Evolutionary conservation across 2,329 filamentous ascomycete species (phyloP).

Genomic region (Fusarium bulbicola): DNA sequence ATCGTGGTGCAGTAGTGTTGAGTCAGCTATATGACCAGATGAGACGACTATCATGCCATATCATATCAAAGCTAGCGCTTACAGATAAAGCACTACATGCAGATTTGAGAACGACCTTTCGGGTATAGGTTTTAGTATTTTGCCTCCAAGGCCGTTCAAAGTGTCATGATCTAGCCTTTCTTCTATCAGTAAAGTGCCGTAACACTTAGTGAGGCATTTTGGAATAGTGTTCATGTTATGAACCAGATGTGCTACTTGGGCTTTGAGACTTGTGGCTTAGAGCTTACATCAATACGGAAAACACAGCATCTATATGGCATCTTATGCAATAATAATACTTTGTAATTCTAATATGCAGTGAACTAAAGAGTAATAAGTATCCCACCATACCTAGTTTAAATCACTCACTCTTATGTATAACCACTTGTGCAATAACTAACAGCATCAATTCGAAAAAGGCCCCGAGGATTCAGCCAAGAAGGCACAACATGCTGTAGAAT

Average conservation of each 20-base stretch:
- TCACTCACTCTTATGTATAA: not conserved
- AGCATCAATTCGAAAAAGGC: too few species aligned
- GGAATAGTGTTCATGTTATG: not conserved
- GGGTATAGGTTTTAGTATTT: fast-evolving
- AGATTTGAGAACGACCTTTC: not conserved
- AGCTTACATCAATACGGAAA: not conserved
- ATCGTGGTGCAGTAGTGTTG: not conserved
- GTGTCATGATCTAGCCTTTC: fast-evolving
- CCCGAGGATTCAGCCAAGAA: not conserved
- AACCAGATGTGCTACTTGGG: not conserved
- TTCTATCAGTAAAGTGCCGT: not conserved
- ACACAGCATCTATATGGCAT: fast-evolving
- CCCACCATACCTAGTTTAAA: not conserved
- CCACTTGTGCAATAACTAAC: too few species aligned
- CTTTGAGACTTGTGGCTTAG: not conserved
- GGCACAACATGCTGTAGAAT: fast-evolving
- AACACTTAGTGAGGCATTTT: fast-evolving
- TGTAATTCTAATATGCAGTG: fast-evolving
- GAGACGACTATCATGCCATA: not conserved
- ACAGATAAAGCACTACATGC: not conserved
- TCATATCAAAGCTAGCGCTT: not conserved
- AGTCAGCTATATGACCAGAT: not conserved
- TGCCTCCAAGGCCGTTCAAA: fast-evolving
- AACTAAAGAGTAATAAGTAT: not conserved
- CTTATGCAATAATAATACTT: fast-evolving